phyloP scores from a whole-genome alignment of 2,329 filamentous ascomycete genomes.

The Claviceps sp. region DNA sequence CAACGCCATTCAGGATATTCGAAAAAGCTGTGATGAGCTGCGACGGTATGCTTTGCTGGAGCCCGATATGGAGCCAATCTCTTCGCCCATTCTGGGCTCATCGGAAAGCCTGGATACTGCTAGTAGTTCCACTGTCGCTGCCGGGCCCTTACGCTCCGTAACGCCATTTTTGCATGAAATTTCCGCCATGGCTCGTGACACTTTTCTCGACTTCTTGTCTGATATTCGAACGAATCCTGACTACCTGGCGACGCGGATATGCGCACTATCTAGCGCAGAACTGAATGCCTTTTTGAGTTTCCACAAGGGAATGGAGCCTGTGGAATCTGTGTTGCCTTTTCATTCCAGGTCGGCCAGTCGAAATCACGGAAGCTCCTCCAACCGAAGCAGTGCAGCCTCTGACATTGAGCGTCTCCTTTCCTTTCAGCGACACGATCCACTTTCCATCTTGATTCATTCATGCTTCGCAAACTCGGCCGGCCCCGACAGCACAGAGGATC shows the following conservation, averaged over 20 bases:
- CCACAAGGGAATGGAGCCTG: conserved; percentile 64
- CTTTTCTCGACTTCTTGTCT: conserved; percentile 66
- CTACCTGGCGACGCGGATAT: conserved; percentile 73
- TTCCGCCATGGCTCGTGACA: conserved; percentile 58
- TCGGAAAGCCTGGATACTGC: conserved; percentile 38
- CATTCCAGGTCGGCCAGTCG: conserved; percentile 39
- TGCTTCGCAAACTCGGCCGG: conserved; percentile 79
- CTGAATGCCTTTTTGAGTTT: conserved; percentile 65
- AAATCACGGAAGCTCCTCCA: conserved; percentile 31
- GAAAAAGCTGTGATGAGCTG: conserved; percentile 61
- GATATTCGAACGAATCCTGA: conserved; percentile 76
- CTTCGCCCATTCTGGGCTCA: conserved; percentile 28
- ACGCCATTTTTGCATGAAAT: conserved; percentile 58
- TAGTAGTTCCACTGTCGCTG: conserved; percentile 26
- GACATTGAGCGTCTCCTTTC: conserved; percentile 74
- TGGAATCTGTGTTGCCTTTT: conserved; percentile 70
- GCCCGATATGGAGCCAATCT: conserved; percentile 51
- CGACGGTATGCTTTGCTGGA: conserved; percentile 58
- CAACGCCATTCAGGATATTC: conserved; percentile 66
- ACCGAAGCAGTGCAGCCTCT: conserved; percentile 32
- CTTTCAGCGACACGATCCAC: conserved; percentile 77
- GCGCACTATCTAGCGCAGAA: conserved; percentile 61
- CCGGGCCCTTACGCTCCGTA: conserved; percentile 25
- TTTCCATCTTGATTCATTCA: conserved; percentile 75
- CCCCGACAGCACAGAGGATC: conserved; percentile 68